Percentiles rank a stretch among this genome's conserved stretches.
phyloP scores from a whole-genome alignment of 257 asterid species.

The Solanum commersonii region DNA sequence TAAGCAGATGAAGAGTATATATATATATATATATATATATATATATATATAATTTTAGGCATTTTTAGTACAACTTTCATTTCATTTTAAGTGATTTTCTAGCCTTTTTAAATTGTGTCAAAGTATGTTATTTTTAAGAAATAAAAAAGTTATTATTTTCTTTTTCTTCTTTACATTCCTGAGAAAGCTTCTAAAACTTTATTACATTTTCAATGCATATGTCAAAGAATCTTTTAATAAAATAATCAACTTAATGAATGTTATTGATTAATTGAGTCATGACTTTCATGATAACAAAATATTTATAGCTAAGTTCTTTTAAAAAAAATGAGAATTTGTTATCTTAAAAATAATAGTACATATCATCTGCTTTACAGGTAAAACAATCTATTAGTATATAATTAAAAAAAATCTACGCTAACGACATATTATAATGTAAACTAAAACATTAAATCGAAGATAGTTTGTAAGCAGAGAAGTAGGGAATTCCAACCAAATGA shows the following conservation, averaged over 20 bases:
- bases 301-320: neutral
- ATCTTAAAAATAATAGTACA: neutral
- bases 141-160: neutral
- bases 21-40: no score
- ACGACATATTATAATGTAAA: neutral
- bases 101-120: neutral
- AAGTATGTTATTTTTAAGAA: neutral
- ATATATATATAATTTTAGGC: no score
- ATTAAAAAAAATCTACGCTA: neutral
- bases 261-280: neutral
- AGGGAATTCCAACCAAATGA: neutral
- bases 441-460: neutral
- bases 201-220: neutral
- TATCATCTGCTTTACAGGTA: neutral
- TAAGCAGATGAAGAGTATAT: no score
- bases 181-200: neutral
- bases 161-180: neutral
- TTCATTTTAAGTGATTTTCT: neutral
- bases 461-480: neutral
- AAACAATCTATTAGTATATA: neutral
- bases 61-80: neutral
- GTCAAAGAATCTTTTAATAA: neutral
- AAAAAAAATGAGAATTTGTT: no score
- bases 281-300: neutral
- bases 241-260: neutral